These are phyloP conservation scores for Paecilomyces variotii DNA, from an alignment of 2,329 filamentous ascomycete species.

Conservation along the genomic window DNA sequence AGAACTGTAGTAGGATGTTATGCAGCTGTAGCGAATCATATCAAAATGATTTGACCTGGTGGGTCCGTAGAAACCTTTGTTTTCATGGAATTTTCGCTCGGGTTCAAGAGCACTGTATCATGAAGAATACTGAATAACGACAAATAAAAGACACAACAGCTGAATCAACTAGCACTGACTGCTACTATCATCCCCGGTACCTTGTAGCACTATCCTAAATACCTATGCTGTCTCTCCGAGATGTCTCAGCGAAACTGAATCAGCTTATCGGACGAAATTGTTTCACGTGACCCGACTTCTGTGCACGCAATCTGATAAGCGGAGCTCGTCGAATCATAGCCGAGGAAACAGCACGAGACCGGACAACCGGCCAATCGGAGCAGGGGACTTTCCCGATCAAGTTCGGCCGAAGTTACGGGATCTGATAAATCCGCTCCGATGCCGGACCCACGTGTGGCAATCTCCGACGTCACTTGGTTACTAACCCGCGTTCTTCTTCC, in stretches of 20 bases:
- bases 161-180: too few species aligned
- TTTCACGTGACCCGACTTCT: background rate
- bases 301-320: background rate
- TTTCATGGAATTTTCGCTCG: background rate
- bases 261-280: background rate
- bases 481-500: constrained; percentile 7
- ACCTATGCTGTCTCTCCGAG: too few species aligned
- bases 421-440: background rate
- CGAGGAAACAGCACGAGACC: background rate
- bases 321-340: background rate
- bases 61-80: background rate
- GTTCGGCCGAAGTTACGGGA: constrained; percentile 6
- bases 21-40: background rate
- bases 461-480: background rate
- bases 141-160: background rate
- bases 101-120: background rate
- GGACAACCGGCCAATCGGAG: background rate
- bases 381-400: constrained; percentile 10
- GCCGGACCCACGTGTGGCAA: background rate
- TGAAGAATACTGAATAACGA: background rate
- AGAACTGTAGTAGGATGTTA: background rate
- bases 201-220: too few species aligned
- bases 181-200: too few species aligned
- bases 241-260: background rate
- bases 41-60: background rate